Conservation (phyloP, 495 filamentous ascomycete genomes). For the Hypoxylon intermedium region DNA sequence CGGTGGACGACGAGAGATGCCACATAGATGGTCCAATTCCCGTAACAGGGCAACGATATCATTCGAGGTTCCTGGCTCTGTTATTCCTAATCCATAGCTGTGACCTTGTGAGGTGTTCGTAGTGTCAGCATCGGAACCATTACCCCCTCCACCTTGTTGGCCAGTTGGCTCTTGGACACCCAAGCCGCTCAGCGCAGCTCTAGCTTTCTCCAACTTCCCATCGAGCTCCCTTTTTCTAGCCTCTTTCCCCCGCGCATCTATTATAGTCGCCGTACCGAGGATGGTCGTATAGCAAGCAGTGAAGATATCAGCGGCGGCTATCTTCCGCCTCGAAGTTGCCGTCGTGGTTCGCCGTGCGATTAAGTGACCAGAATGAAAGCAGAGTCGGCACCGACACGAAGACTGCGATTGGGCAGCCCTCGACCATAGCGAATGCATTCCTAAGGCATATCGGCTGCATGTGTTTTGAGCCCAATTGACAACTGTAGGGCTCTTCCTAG, state of each 20-base stretch:
- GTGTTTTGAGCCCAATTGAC: slow-evolving; percentile 14
- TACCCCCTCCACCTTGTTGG: slow-evolving; percentile 14
- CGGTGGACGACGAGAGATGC: slow-evolving; percentile 20
- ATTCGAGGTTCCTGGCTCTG: background rate
- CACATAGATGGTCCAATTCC: slow-evolving; percentile 23
- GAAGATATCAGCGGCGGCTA: slow-evolving; percentile 66
- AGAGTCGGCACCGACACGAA: slow-evolving; percentile 69
- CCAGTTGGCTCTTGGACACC: slow-evolving; percentile 29
- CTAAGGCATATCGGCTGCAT: slow-evolving; percentile 46
- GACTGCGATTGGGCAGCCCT: slow-evolving; percentile 67
- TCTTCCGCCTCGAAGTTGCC: slow-evolving; percentile 57
- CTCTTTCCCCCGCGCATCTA: slow-evolving; percentile 69
- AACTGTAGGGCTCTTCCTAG: background rate
- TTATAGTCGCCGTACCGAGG: slow-evolving; percentile 72
- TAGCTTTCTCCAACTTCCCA: slow-evolving; percentile 58
- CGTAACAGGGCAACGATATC: slow-evolving; percentile 6
- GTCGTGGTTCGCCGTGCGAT: slow-evolving; percentile 62
- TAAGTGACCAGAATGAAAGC: slow-evolving; percentile 61
- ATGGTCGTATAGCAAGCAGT: slow-evolving; percentile 76
- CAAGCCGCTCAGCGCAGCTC: slow-evolving; percentile 45
- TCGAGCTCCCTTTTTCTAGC: slow-evolving; percentile 69
- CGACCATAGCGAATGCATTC: slow-evolving; percentile 76
- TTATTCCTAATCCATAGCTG: background rate
- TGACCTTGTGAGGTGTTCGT: background rate
- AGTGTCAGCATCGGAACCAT: background rate